phyloP scores from a whole-genome alignment of 2,329 filamentous ascomycete species.

The Clonostachys sp. region DNA sequence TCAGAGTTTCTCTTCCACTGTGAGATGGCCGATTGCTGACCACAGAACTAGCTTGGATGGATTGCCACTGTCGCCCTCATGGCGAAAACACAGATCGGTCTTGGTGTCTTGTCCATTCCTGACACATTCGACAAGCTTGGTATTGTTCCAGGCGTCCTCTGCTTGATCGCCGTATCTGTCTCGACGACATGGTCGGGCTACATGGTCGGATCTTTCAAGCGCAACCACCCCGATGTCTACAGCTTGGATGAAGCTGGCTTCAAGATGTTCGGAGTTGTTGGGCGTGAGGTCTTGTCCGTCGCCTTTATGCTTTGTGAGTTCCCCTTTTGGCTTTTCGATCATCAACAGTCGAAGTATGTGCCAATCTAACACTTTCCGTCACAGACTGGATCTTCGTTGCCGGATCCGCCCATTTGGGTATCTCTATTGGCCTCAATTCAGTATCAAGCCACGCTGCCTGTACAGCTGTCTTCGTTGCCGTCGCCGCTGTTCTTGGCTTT shows the following conservation, averaged over 20 bases:
- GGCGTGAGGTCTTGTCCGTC: slow-evolving; percentile 32
- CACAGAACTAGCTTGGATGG: slow-evolving; percentile 28
- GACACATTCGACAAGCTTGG: slow-evolving; percentile 1
- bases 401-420: slow-evolving; percentile 32
- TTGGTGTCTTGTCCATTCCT: slow-evolving; percentile 3
- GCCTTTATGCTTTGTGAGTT: slow-evolving; percentile 10
- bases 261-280: slow-evolving; percentile 40
- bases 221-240: slow-evolving; percentile 43
- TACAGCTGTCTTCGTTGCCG: slow-evolving; percentile 31
- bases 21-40: too few species aligned
- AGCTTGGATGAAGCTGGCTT: slow-evolving; percentile 47
- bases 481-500: slow-evolving; percentile 20
- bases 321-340: not conserved
- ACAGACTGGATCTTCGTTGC: slow-evolving; percentile 14
- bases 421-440: slow-evolving; percentile 33
- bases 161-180: not conserved
- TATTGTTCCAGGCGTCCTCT: slow-evolving; percentile 1
- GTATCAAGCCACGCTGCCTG: slow-evolving; percentile 30
- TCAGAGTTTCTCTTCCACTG: too few species aligned
- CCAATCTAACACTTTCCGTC: not conserved
- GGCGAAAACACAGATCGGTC: slow-evolving; percentile 2
- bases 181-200: not conserved
- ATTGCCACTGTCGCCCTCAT: slow-evolving; percentile 32
- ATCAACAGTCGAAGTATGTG: not conserved
- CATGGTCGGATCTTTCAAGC: slow-evolving; percentile 39